Base-by-base conservation (phyloP, 177 flowering plant species). In the Tripterygium wilfordii region DNA sequence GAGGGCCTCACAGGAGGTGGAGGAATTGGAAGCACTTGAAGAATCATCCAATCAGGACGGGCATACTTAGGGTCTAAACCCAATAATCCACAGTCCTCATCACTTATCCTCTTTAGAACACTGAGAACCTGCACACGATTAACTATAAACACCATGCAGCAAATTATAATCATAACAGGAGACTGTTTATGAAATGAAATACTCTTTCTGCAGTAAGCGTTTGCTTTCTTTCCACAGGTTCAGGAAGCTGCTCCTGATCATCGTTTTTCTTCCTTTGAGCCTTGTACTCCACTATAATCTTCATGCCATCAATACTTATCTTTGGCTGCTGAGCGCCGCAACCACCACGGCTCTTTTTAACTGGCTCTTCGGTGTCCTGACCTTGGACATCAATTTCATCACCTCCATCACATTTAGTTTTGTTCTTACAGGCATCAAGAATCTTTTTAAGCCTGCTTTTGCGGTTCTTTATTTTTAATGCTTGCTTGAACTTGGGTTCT, bases 1-100 rank as follows among this genome's bases (percentile, higher is more conserved):
- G 99, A 94, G 37, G 99, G 99, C 50, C 97, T 84, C 59, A 87
- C 97, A 21, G 97, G 97, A 60, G 95, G 99, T 41, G 99, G 99
- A 54, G 99, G 99, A 45, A 94, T 83, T 2, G 97, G 97, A 49
- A 94, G 86, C 31, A 83, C 97, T 77, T 94, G 97, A 42, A 94
- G 72, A 58, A 94, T 94, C 99, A 94, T 86, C 99, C 99, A 94
- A 50, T 94, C 97, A n/a, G 97, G 99, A 39, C 99, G 95, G 1
- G 95, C 97, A 78, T 71, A 94, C 63, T 89, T 79, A 13, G 99
- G 96, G 46, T 79, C 74, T 46, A 94, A 74, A 27, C 99, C 99
- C 48, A 94, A 52, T 35, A 83, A 49, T 10, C 39, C 33, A 60
- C 95, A 87, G 40, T 94, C 99, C 55, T 89, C 97, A 60, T 94